These are phyloP conservation scores for Penicillium simplicissimum DNA, from an alignment of 495 filamentous ascomycete species.

Conservation along the genomic window DNA sequence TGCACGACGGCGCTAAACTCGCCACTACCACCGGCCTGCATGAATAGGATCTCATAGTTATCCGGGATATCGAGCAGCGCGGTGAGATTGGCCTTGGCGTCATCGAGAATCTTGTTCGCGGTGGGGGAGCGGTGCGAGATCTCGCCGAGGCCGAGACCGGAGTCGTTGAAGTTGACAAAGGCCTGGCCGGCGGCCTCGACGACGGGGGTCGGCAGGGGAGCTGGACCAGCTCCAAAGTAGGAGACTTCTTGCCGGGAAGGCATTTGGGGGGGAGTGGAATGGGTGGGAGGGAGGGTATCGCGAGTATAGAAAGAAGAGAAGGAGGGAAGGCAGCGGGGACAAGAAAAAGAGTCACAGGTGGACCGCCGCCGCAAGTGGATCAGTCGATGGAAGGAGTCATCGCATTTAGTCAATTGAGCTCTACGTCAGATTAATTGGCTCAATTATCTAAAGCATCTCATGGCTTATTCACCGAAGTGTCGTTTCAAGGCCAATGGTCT, in stretches of 20 bases:
- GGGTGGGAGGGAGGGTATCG: conserved; percentile 8
- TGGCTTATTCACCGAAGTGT: conserved; percentile 2
- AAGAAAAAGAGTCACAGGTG: conserved; percentile 24
- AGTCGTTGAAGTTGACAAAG: conserved; percentile 79
- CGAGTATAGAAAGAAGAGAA: conserved; percentile 10
- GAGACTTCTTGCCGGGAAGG: conserved; percentile 58
- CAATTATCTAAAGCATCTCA: not conserved
- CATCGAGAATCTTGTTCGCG: conserved; percentile 67
- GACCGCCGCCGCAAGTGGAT: conserved; percentile 24
- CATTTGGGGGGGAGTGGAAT: conserved; percentile 18
- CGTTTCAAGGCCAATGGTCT: not conserved
- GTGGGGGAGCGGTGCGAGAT: conserved; percentile 85
- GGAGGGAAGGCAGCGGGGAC: conserved; percentile 13
- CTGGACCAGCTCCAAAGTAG: conserved; percentile 88
- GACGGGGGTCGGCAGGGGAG: conserved; percentile 74
- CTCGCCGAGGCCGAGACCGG: conserved; percentile 72
- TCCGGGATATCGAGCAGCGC: conserved; percentile 72
- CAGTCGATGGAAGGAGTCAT: conserved; percentile 27
- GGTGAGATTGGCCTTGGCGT: conserved; percentile 64
- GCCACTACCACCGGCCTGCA: conserved; percentile 80
- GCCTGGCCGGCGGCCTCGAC: conserved; percentile 71
- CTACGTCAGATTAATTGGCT: not conserved
- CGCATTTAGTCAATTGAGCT: conserved; percentile 1
- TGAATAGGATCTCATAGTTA: conserved; percentile 76
- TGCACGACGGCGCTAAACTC: conserved; percentile 80